phyloP scores from a whole-genome alignment of 2,329 filamentous ascomycete species.

The Amphichorda felina region DNA sequence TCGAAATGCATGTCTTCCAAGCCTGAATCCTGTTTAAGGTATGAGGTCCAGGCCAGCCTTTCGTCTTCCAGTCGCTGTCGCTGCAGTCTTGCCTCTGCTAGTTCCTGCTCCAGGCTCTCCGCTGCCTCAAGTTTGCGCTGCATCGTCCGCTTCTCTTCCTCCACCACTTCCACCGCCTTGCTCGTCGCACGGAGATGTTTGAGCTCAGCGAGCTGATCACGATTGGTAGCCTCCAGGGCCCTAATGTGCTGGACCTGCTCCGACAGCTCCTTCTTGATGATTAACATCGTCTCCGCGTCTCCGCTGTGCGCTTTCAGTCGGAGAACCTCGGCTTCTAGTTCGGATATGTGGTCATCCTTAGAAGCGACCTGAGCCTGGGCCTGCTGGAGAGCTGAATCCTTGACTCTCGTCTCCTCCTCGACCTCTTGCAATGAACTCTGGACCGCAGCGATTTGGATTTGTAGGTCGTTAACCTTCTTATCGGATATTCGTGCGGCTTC shows the following conservation, averaged over 20 bases:
- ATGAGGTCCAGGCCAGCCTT: slow-evolving; percentile 72
- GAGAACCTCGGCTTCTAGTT: slow-evolving; percentile 73
- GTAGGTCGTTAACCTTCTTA: slow-evolving; percentile 40
- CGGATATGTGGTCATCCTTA: slow-evolving; percentile 58
- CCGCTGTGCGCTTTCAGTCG: slow-evolving; percentile 76
- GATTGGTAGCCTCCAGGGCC: slow-evolving; percentile 66
- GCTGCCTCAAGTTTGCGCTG: slow-evolving; percentile 68
- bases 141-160: slow-evolving; percentile 84
- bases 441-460: slow-evolving; percentile 34
- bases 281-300: slow-evolving; percentile 71
- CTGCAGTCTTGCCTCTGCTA: slow-evolving; percentile 70
- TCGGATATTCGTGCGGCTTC: slow-evolving; percentile 55
- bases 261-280: slow-evolving; percentile 78
- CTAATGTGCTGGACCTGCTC: slow-evolving; percentile 91
- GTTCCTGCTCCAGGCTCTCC: slow-evolving; percentile 60
- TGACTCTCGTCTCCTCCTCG: slow-evolving; percentile 43
- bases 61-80: slow-evolving; percentile 84
- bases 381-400: slow-evolving; percentile 43
- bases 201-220: slow-evolving; percentile 69
- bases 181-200: slow-evolving; percentile 70
- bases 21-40: slow-evolving; percentile 55
- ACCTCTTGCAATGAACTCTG: slow-evolving; percentile 42
- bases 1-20: slow-evolving; percentile 64
- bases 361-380: slow-evolving; percentile 56
- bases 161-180: slow-evolving; percentile 83